Percentiles rank a stretch among this genome's conserved stretches.
These are phyloP conservation scores for Phytophthora uliginosa DNA, from an alignment of 352 stramenopile genomes.

Conservation along the genomic window DNA sequence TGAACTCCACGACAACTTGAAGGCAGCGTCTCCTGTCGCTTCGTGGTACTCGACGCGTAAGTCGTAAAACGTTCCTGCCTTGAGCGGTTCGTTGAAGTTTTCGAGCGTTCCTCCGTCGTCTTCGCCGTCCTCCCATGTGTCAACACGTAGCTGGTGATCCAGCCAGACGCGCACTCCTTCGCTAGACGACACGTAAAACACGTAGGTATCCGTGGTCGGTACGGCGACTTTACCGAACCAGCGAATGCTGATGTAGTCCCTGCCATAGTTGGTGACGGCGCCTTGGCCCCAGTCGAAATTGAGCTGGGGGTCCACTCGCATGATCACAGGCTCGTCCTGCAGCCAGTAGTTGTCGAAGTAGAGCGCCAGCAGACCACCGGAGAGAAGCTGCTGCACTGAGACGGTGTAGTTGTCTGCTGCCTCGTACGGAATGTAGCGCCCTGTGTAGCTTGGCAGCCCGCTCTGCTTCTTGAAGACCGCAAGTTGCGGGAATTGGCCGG, in stretches of 20 bases:
- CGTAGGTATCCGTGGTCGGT: slow-evolving; percentile 88
- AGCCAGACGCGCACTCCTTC: slow-evolving; percentile 95
- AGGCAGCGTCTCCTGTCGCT: slow-evolving; percentile 88
- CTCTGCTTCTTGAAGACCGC: slow-evolving; percentile 93
- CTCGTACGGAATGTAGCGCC: slow-evolving; percentile 84
- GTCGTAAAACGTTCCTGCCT: slow-evolving; percentile 90
- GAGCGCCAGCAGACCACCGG: slow-evolving; percentile 88
- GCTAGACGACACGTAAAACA: slow-evolving; percentile 94
- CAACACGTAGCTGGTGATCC: slow-evolving; percentile 93
- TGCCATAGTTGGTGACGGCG: slow-evolving; percentile 93
- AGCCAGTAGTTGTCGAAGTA: slow-evolving; percentile 99
- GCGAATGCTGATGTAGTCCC: slow-evolving; percentile 96
- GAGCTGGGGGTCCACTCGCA: slow-evolving; percentile 87
- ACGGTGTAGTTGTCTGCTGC: slow-evolving; percentile 86
- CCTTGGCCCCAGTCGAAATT: slow-evolving; percentile 93
- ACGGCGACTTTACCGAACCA: slow-evolving; percentile 96
- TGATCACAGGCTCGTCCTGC: slow-evolving; percentile 90
- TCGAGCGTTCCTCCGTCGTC: slow-evolving; percentile 51
- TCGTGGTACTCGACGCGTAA: slow-evolving; percentile 97
- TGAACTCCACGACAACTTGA: slow-evolving; percentile 95
- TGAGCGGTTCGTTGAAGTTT: slow-evolving; percentile 81
- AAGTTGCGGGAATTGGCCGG: slow-evolving; percentile 76
- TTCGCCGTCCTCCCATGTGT: slow-evolving; percentile 88
- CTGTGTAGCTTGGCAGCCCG: slow-evolving; percentile 94
- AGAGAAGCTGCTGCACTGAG: slow-evolving; percentile 92